phyloP scores from a whole-genome alignment of 116 monocot genomes.

The Zostera marina region DNA sequence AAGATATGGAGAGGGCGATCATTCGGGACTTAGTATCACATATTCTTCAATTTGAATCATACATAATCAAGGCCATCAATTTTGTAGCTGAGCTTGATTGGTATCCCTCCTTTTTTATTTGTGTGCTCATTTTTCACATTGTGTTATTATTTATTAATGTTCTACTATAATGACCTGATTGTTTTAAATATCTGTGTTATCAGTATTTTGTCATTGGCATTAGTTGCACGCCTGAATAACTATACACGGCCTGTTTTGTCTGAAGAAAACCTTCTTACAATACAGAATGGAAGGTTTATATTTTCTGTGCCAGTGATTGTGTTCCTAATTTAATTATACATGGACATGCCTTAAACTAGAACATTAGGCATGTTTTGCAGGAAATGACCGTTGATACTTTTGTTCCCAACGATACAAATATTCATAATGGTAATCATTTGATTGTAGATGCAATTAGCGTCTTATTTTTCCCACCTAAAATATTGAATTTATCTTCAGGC shows the following conservation, averaged over 20 bases:
- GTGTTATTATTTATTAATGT: too few species aligned
- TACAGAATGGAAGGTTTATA: constrained; percentile 85
- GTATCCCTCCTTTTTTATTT: constrained; percentile 15
- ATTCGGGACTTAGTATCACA: constrained; percentile 74
- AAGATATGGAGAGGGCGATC: constrained; percentile 98
- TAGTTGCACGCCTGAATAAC: constrained; percentile 84
- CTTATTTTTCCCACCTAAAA: background rate
- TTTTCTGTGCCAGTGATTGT: background rate
- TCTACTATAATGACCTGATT: background rate
- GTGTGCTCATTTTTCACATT: too few species aligned
- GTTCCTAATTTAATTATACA: background rate
- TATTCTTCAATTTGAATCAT: constrained; percentile 52
- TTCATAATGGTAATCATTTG: constrained; percentile 41
- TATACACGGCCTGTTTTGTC: constrained; percentile 80
- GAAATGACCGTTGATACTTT: constrained; percentile 99
- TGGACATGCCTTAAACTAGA: background rate
- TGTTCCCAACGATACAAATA: constrained; percentile 92
- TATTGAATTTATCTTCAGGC: constrained; percentile 24
- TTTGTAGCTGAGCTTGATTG: constrained; percentile 98
- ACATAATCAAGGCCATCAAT: constrained; percentile 57
- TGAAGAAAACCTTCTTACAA: constrained; percentile 60
- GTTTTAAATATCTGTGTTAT: background rate
- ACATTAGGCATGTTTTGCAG: constrained; percentile 90
- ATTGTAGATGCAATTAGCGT: background rate
- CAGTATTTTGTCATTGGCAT: constrained; percentile 55